Percentiles rank a stretch among this genome's conserved stretches.
These are phyloP conservation scores for Didymosphaeria variabile DNA, from an alignment of 2,329 filamentous ascomycete species.

Conservation along the genomic window DNA sequence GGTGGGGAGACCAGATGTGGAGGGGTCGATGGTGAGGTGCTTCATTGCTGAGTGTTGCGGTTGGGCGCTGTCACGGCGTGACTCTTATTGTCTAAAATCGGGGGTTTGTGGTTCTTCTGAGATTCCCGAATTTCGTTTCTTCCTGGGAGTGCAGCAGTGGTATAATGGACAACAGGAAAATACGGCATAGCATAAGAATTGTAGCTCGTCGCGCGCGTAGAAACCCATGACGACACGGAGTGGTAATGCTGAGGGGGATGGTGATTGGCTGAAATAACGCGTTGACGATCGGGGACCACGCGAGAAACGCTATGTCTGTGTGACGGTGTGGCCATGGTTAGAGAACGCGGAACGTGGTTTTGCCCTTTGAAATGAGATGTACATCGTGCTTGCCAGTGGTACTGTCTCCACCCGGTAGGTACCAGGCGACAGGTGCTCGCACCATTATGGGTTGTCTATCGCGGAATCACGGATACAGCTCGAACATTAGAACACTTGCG, in stretches of 20 bases:
- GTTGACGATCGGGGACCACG: not conserved
- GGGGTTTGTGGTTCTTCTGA: not conserved
- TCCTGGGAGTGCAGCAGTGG: constrained; percentile 22
- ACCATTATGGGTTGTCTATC: not conserved
- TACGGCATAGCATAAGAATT: constrained; percentile 39
- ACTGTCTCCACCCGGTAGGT: not conserved
- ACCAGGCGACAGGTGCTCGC: not conserved
- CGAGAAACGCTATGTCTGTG: not conserved
- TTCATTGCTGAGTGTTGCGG: constrained; percentile 46
- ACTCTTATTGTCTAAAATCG: not conserved
- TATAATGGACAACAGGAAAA: constrained; percentile 40
- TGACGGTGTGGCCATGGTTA: not conserved
- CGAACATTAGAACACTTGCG: too few species aligned
- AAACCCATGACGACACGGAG: constrained; percentile 38
- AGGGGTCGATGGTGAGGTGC: constrained; percentile 53
- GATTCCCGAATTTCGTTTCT: not conserved
- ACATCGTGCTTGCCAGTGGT: not conserved
- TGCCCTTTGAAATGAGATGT: not conserved
- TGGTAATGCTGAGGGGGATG: constrained; percentile 16
- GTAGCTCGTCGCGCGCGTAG: constrained; percentile 29
- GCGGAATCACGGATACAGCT: not conserved
- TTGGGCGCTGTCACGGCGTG: not conserved
- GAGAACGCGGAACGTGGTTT: not conserved
- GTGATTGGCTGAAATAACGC: constrained; percentile 5
- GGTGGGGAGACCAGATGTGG: constrained; percentile 49